Percentiles rank a stretch among this genome's conserved stretches.
phyloP scores from a whole-genome alignment of 129 eudicot genomes.

The Apium graveolens region DNA sequence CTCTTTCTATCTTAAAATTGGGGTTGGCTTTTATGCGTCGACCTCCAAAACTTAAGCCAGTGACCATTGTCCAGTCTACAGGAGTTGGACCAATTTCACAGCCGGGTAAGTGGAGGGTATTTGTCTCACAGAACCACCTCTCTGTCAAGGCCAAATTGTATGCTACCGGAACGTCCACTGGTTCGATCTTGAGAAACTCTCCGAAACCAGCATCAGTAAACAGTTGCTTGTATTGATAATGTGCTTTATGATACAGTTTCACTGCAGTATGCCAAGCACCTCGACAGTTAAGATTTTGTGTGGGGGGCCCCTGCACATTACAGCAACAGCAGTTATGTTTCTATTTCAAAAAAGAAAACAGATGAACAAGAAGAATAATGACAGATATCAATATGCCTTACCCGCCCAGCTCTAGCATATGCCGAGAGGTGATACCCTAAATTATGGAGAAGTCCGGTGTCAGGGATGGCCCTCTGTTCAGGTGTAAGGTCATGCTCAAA shows the following conservation, averaged over 20 bases:
- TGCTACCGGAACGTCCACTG: constrained; percentile 11
- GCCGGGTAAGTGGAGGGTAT: constrained; percentile 10
- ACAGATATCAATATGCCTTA: background rate
- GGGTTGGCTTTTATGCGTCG: background rate
- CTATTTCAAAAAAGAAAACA: background rate
- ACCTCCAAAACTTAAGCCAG: constrained; percentile 9
- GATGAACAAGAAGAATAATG: background rate
- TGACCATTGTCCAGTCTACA: constrained; percentile 15
- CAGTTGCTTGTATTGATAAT: constrained; percentile 11
- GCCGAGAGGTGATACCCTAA: constrained; percentile 10
- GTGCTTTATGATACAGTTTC: background rate
- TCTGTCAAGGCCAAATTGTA: constrained; percentile 10
- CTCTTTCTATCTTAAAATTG: background rate
- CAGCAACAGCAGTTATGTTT: background rate
- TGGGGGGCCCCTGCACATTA: background rate
- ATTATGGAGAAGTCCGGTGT: background rate
- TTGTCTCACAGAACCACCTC: constrained; percentile 15
- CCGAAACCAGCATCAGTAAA: background rate
- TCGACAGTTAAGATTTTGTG: constrained; percentile 13
- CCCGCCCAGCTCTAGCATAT: constrained; percentile 14
- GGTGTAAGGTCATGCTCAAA: constrained; percentile 9
- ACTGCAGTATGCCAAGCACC: constrained; percentile 11
- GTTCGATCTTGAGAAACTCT: constrained; percentile 9
- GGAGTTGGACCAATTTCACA: constrained; percentile 17
- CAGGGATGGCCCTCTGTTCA: constrained; percentile 11